Evolutionary conservation across 768 basidiomycete genomes (phyloP).

Genomic region (Mycena galericulata): DNA sequence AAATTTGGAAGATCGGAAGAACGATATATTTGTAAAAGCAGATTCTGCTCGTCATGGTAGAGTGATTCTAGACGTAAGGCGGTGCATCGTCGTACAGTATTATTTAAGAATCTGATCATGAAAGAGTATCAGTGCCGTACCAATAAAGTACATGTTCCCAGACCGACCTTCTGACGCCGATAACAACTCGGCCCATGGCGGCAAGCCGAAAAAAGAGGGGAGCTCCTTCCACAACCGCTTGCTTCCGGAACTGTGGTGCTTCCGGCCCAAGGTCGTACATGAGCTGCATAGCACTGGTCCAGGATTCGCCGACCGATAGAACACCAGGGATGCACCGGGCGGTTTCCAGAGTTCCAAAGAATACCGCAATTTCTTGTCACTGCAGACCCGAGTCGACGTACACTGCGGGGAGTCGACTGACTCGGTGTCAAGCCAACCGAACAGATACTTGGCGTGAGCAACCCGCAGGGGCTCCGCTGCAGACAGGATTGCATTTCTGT

Average conservation of each 20-base stretch:
- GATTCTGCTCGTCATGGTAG: too few species aligned
- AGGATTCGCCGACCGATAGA: background rate
- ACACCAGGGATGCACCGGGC: background rate
- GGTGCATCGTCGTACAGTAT: too few species aligned
- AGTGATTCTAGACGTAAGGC: too few species aligned
- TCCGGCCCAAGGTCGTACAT: background rate
- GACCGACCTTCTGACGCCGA: too few species aligned
- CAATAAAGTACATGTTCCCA: too few species aligned
- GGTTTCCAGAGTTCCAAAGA: slow-evolving; percentile 2
- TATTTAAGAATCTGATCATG: too few species aligned
- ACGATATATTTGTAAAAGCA: too few species aligned
- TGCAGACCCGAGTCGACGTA: background rate
- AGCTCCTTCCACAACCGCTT: slow-evolving; percentile 14
- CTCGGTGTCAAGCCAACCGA: slow-evolving; percentile 1
- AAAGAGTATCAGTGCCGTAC: too few species aligned
- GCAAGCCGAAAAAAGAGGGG: slow-evolving; percentile 6
- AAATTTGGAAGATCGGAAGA: too few species aligned
- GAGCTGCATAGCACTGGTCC: background rate
- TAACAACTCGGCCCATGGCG: background rate
- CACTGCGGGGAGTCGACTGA: background rate
- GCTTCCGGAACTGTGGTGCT: background rate
- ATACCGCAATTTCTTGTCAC: background rate
- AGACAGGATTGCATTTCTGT: background rate
- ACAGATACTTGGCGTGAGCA: background rate
- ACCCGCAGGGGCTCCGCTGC: background rate